Percentiles rank a stretch among this genome's conserved stretches.
Conservation (phyloP, 345 rosid species). For the Euphorbia lathyris region DNA sequence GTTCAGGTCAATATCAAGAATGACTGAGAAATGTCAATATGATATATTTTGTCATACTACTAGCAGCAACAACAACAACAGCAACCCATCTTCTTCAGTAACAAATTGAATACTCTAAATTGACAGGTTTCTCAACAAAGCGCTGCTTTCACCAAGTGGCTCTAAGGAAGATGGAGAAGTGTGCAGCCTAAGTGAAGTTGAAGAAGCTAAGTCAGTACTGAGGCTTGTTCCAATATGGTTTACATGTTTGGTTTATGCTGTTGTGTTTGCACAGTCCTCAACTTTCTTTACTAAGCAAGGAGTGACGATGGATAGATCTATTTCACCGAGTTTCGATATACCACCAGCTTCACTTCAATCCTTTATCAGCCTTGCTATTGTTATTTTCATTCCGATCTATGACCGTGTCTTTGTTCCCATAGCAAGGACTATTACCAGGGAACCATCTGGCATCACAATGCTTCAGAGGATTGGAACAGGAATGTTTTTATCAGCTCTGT, state of each 20-base stretch:
- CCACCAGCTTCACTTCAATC: constrained; percentile 28
- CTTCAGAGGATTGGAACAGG: constrained; percentile 32
- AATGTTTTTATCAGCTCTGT: constrained; percentile 13
- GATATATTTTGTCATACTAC: not conserved
- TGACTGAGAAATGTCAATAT: not conserved
- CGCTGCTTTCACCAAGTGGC: constrained; percentile 20
- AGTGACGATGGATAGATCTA: constrained; percentile 25
- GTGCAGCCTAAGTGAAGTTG: constrained; percentile 18
- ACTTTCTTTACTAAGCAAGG: constrained; percentile 30
- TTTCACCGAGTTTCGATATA: constrained; percentile 9
- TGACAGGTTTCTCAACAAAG: constrained; percentile 25
- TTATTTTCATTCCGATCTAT: constrained; percentile 23
- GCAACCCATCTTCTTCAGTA: not conserved
- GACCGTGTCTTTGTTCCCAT: constrained; percentile 22
- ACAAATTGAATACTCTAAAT: not conserved
- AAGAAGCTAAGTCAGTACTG: constrained; percentile 25
- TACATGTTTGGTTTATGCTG: constrained; percentile 19
- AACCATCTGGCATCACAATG: constrained; percentile 24
- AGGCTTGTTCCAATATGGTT: constrained; percentile 30
- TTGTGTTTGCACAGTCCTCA: constrained; percentile 19
- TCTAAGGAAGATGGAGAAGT: constrained; percentile 4
- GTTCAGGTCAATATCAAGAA: too few species aligned
- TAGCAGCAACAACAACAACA: not conserved
- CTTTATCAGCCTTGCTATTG: constrained; percentile 13
- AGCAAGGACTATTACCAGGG: constrained; percentile 20